Conservation (phyloP, 2,329 filamentous ascomycete species). For the Ophiostoma australiae region DNA sequence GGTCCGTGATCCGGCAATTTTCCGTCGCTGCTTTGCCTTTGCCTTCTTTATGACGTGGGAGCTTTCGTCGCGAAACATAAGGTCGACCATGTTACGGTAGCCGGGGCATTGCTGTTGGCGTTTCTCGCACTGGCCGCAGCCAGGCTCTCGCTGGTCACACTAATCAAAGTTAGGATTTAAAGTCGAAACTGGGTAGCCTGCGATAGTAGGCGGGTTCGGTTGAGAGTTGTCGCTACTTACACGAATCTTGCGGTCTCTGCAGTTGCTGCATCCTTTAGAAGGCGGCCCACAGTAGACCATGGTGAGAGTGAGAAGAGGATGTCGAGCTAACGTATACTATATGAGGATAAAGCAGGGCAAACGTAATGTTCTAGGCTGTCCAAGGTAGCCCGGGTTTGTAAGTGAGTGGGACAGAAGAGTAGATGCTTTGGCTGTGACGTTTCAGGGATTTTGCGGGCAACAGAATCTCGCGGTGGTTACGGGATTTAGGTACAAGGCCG, state of each 20-base stretch:
- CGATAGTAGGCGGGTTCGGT: not conserved
- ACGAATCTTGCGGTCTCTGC: conserved; percentile 52
- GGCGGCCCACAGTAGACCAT: conserved; percentile 58
- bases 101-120: conserved; percentile 50
- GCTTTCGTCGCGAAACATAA: conserved; percentile 56
- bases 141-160: conserved; percentile 50
- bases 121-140: conserved; percentile 53
- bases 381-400: not conserved
- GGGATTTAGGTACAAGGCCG: not conserved
- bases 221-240: conserved; percentile 38
- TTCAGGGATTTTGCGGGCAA: conserved; percentile 19
- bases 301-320: conserved; percentile 4
- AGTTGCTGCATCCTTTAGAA: conserved; percentile 53
- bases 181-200: not conserved
- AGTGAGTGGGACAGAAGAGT: not conserved
- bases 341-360: not conserved
- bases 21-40: conserved; percentile 35
- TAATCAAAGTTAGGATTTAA: conserved; percentile 28
- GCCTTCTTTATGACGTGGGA: conserved; percentile 52
- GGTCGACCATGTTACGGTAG: conserved; percentile 51
- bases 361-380: not conserved
- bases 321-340: not conserved
- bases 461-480: conserved; percentile 16
- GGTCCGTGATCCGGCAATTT: conserved; percentile 26
- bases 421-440: conserved; percentile 16